Evolutionary conservation across 2,329 filamentous ascomycete genomes (phyloP), one percentile per base, ranked within the genome.

Genomic region (Allantophomopsis lycopodina): DNA sequence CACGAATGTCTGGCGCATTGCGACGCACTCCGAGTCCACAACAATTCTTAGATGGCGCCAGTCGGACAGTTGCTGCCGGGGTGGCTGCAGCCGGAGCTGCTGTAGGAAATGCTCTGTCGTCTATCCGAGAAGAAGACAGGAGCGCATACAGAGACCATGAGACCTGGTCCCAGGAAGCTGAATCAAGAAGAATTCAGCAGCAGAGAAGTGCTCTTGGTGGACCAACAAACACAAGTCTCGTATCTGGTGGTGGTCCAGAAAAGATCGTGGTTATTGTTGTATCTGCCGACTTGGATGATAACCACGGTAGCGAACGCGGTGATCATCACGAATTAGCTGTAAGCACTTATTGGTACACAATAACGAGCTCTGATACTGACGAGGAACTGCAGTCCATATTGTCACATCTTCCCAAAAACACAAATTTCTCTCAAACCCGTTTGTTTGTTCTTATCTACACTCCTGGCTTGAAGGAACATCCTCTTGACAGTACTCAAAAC

Each of bases 381-480:
- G 3, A 6, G 5, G 3, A 8, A 28, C 8, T 16, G 11, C 44
- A 88, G 83, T 86, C 83, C 20, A 83, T 96, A 48, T 71, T 96
- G 41, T 93, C 88, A 34, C 83, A 94, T 57, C 83, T 96, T 37
- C 85, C 87, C 31, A 74, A 79, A 46, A 74, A 82, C 43, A 77
- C 80, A 48, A 78, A 94, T 57, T 74, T 80, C 46, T 73, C 76
- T 36, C 76, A 69, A 45, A 76, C 80, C 47, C 83, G 84, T 55
- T 69, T 95, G 17, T 93, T 94, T 53, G 72, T 96, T 42, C 69
- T 96, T 48, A 89, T 96, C 54, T 94, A 94, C 60, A 78, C 85
- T 2, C 89, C 89, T 1, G 71, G 74, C 38, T 64, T 94, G 40
- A 85, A 86, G 60, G 79, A 86, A 39, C 66, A 71, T 44, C 60